Evolutionary conservation across 2,329 filamentous ascomycete species (phyloP).

Genomic region (Stemphylium vesicarium): DNA sequence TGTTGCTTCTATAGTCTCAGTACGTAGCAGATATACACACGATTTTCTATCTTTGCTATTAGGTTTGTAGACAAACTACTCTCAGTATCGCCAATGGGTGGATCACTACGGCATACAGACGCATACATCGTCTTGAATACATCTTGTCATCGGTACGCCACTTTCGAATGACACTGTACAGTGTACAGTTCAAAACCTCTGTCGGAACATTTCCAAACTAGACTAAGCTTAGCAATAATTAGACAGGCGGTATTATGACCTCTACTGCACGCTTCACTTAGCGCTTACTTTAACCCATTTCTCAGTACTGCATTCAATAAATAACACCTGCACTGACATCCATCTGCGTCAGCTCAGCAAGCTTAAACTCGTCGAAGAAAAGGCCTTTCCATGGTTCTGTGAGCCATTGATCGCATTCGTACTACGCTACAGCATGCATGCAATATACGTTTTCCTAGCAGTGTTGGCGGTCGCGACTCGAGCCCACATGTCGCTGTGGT

Average conservation of each 20-base stretch:
- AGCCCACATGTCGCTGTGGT: constrained; percentile 50
- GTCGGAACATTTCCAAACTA: not conserved
- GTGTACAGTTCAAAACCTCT: not conserved
- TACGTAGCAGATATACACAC: not conserved
- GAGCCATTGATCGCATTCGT: not conserved
- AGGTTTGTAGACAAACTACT: not conserved
- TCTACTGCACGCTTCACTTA: not conserved
- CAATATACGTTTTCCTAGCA: not conserved
- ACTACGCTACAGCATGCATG: not conserved
- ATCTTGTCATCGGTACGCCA: not conserved
- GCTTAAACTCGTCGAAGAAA: not conserved
- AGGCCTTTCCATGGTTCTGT: not conserved
- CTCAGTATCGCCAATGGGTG: not conserved
- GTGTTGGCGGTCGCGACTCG: not conserved
- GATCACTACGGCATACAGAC: not conserved
- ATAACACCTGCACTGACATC: not conserved
- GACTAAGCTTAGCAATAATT: not conserved
- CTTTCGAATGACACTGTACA: not conserved
- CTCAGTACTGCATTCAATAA: not conserved
- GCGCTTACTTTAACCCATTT: not conserved
- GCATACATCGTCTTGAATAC: not conserved
- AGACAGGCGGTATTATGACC: not conserved
- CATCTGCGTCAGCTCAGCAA: not conserved
- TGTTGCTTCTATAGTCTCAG: not conserved
- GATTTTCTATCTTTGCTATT: not conserved